Evolutionary conservation across 345 rosid genomes (phyloP).

Genomic region (Erysimum cheiranthoides): DNA sequence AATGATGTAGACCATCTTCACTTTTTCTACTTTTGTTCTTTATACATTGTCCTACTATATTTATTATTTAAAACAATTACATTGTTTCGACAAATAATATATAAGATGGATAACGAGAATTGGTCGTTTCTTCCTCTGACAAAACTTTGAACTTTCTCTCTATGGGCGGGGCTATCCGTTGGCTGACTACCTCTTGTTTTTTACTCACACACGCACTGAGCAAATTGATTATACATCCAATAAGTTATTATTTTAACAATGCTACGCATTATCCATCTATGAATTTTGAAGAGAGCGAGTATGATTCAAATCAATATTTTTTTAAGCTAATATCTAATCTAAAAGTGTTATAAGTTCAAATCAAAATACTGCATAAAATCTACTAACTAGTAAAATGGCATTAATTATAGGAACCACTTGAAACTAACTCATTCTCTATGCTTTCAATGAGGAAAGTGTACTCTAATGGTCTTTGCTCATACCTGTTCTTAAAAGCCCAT

Average conservation of each 20-base stretch:
- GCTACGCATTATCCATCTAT: no score
- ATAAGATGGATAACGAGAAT: neutral
- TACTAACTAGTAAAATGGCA: neutral
- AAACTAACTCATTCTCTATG: no score
- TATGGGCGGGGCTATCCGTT: conserved; percentile 31
- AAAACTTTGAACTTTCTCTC: conserved; percentile 3
- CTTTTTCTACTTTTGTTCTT: conserved; percentile 27
- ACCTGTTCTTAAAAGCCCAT: neutral
- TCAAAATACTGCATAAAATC: neutral
- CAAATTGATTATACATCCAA: neutral
- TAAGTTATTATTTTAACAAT: no score
- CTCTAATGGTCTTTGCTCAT: no score
- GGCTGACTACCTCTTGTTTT: conserved; percentile 28
- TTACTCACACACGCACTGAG: neutral
- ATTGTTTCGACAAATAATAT: neutral
- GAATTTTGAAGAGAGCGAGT: neutral
- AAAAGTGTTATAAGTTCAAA: neutral
- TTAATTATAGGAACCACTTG: neutral
- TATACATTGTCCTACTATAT: neutral
- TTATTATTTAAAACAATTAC: neutral
- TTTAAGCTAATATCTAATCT: neutral
- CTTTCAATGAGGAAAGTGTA: no score
- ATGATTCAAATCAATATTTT: neutral
- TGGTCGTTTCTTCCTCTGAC: conserved; percentile 14
- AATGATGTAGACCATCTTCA: neutral